phyloP scores from a whole-genome alignment of 2,329 filamentous ascomycete species.

The Celoporthe dispersa region DNA sequence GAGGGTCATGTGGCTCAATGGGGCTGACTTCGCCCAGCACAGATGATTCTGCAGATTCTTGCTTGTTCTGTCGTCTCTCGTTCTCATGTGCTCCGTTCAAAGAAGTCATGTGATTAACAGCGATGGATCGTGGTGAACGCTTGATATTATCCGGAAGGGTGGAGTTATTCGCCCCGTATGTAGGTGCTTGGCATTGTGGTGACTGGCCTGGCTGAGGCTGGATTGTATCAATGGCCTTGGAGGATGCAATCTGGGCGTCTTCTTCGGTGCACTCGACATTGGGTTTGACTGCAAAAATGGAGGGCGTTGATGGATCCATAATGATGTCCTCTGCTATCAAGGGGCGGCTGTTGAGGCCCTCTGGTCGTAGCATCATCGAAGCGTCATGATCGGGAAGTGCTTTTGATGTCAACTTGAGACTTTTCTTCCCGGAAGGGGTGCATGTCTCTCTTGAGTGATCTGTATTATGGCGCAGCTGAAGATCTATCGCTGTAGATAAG shows the following conservation, averaged over 20 bases:
- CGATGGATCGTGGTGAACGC: no score
- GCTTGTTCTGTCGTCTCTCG: not conserved
- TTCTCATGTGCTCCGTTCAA: not conserved
- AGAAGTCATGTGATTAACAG: not conserved
- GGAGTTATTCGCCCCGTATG: not conserved
- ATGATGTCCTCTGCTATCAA: not conserved
- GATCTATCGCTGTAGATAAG: not conserved
- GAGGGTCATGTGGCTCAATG: not conserved
- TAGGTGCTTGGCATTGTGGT: not conserved
- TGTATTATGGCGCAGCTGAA: not conserved
- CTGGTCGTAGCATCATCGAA: not conserved
- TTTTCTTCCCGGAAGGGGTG: not conserved
- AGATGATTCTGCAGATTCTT: not conserved
- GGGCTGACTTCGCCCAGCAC: not conserved
- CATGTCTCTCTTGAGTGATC: not conserved
- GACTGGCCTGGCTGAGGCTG: not conserved
- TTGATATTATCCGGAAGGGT: not conserved
- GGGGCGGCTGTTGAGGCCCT: not conserved
- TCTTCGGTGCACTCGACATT: not conserved
- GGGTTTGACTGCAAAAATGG: not conserved
- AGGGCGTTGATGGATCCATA: not conserved
- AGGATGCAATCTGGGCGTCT: not conserved
- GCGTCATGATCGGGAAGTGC: not conserved
- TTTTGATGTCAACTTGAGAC: not conserved
- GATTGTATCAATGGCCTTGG: not conserved